Evolutionary conservation across 306 rosid species (phyloP).

Genomic region (Rubus idaeus): DNA sequence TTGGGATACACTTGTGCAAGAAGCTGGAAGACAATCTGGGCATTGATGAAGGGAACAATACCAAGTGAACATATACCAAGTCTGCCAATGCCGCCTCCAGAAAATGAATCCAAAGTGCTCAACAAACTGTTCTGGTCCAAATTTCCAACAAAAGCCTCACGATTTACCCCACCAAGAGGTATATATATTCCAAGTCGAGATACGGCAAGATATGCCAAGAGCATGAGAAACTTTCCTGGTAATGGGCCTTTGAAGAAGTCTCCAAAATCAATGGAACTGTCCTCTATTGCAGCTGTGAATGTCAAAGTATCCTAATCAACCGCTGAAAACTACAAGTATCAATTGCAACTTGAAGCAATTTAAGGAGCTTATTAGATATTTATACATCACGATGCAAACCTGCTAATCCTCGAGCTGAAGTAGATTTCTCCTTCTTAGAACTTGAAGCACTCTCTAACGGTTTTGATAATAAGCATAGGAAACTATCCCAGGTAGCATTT

Average conservation of each 20-base stretch:
- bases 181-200: slow-evolving; percentile 87
- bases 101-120: slow-evolving; percentile 88
- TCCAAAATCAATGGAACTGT: slow-evolving; percentile 90
- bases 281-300: slow-evolving; percentile 87
- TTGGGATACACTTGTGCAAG: slow-evolving; percentile 93
- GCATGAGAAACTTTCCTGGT: slow-evolving; percentile 91
- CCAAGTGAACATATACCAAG: slow-evolving; percentile 94
- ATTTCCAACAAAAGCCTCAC: slow-evolving; percentile 93
- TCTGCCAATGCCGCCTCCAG: slow-evolving; percentile 98
- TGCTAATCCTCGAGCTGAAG: slow-evolving; percentile 75
- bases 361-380: not conserved
- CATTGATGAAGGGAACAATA: slow-evolving; percentile 93
- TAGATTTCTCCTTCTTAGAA: slow-evolving; percentile 67
- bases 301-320: slow-evolving; percentile 35
- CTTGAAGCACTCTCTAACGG: slow-evolving; percentile 58
- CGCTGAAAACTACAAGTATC: slow-evolving; percentile 21
- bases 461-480: slow-evolving; percentile 48
- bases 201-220: slow-evolving; percentile 78
- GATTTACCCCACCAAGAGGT: slow-evolving; percentile 94
- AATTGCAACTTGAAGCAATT: slow-evolving; percentile 13
- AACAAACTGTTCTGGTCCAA: slow-evolving; percentile 87
- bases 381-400: slow-evolving; percentile 47
- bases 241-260: slow-evolving; percentile 94
- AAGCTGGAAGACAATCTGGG: slow-evolving; percentile 94
- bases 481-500: slow-evolving; percentile 52